Evolutionary conservation across 2,329 filamentous ascomycete species (phyloP), one percentile per base, ranked within the genome.

Genomic region (Graphilbum ipis-grandicollis): DNA sequence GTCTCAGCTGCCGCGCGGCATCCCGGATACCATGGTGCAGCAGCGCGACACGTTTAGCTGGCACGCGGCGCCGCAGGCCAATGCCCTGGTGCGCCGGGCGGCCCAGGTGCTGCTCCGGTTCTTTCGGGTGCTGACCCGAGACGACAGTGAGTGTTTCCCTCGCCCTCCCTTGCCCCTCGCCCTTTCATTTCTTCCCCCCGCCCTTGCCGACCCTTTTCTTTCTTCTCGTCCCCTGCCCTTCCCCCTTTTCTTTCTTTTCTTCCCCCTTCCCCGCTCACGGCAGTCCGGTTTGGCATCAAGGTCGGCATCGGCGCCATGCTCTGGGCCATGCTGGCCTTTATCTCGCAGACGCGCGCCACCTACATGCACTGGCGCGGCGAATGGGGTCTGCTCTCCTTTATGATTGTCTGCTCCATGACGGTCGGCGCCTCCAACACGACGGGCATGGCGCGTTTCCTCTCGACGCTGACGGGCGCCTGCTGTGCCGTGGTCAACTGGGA

Each of bases 361-460:
- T 98, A 94, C 53, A 68, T 75, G 36, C 78, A 79, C 48, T 96
- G 86, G 84, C 69, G 88, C 52, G 88, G 88, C 22, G 90, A 98
- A 64, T 98, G 90, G 90, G 90, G 90, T 18, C 65, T 98, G 2
- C 56, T 98, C 38, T 93, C 85, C 0, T 96, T 93, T 61, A 96
- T 96, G 88, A 75, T 96, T 51, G 90, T 98, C 19, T 93, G 86
- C 52, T 85, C 82, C 28, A 96, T 94, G 85, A 98, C 88, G 0
- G 88, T 94, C 18, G 90, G 90, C 21, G 85, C 90, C 8, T 83
- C 85, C 19, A 98, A 96, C 54, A 93, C 88, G 2, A 94, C 88
- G 0, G 86, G 85, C 4, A 75, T 76, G 50, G 75, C 86, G 34
- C 76, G 90, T 46, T 88, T 96, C 51, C 63, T 83, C 9, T 90